phyloP scores from a whole-genome alignment of 2,329 filamentous ascomycete species.

The Pseudogymnoascus sp. region DNA sequence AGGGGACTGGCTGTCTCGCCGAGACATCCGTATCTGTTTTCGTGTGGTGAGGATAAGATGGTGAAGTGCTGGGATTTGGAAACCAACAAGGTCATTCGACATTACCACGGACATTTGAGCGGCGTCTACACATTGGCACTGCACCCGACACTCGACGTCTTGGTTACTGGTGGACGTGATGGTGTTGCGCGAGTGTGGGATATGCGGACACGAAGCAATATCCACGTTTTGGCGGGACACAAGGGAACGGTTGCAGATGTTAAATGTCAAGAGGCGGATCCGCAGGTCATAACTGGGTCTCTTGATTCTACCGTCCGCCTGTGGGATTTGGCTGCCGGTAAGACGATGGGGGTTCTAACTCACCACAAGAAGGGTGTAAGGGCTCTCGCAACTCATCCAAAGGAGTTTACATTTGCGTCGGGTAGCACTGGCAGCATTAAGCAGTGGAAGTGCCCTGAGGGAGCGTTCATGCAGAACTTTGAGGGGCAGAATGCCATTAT shows the following conservation, averaged over 20 bases:
- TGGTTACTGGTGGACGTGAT: conserved; percentile 90
- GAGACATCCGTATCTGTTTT: conserved; percentile 92
- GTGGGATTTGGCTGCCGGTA: conserved; percentile 94
- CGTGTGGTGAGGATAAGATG: conserved; percentile 98
- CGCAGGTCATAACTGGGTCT: conserved; percentile 88
- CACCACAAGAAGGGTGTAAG: conserved; percentile 98
- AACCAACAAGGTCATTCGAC: conserved; percentile 97
- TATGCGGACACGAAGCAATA: conserved; percentile 91
- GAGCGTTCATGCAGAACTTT: conserved; percentile 98
- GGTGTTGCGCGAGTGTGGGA: conserved; percentile 96
- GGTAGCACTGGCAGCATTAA: conserved; percentile 92
- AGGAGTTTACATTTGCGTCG: conserved; percentile 92
- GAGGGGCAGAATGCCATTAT: conserved; percentile 95
- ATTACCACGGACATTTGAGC: conserved; percentile 94
- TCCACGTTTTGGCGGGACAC: conserved; percentile 88
- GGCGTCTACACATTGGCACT: conserved; percentile 89
- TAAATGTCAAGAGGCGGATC: conserved; percentile 90
- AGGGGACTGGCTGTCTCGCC: conserved; percentile 87
- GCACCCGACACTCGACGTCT: conserved; percentile 90
- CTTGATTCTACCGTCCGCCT: conserved; percentile 84
- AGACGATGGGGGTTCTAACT: conserved; percentile 90
- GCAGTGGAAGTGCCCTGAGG: conserved; percentile 98
- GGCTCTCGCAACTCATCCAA: conserved; percentile 73
- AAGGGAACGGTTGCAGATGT: conserved; percentile 83
- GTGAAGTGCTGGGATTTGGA: conserved; percentile 99